Base-by-base conservation (phyloP, 352 stramenopile species). In the Phytophthora pseudosyringae region DNA sequence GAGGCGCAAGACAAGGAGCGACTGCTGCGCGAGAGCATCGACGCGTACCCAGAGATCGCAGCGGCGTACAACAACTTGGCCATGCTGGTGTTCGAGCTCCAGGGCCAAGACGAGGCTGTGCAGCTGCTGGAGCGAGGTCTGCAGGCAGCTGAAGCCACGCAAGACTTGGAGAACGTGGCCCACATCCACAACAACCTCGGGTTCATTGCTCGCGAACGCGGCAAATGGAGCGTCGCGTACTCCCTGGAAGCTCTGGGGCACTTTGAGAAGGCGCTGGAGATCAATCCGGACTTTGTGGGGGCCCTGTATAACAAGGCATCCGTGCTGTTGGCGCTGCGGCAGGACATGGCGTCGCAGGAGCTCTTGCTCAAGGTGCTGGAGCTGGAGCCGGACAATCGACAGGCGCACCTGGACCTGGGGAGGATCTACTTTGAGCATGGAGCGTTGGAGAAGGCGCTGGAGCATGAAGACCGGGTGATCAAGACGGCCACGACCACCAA, bases 11-110 rank as follows among this genome's bases (percentile, higher is more conserved):
- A 75, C 64, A 28, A 54, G 18, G 4, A 88, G 16, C 16, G 65
- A n/a, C 53, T 83, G 12, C 86, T 87, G 35, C 70, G 71, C 39
- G 50, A 70, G 10, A 76, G 79, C 9, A 91, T 94, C 39, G 54
- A 73, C 4, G 55, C 35, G 31, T 90, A 86, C 60, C 69, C 75
- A 31, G 47, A 71, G 35, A 66, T 92, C 21, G 68, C 78, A 4
- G 69, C 61, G 5, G 76, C 86, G n/a, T 90, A 89, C 67, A 94
- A 95, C 60, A 95, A 96, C 67, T 53, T 96, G 8, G 88, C 72
- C 0, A 86, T 92, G 67, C 51, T 94, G 21, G 28, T 91, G 7
- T 75, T 70, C 15, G 53, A 80, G 1, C n/a, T 21, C 3, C 48
- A 62, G 1, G 35, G 51, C 4, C 50, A 29, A 46, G 56, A 75